Evolutionary conservation across 495 filamentous ascomycete species (phyloP).

Genomic region (Monascus purpureus): DNA sequence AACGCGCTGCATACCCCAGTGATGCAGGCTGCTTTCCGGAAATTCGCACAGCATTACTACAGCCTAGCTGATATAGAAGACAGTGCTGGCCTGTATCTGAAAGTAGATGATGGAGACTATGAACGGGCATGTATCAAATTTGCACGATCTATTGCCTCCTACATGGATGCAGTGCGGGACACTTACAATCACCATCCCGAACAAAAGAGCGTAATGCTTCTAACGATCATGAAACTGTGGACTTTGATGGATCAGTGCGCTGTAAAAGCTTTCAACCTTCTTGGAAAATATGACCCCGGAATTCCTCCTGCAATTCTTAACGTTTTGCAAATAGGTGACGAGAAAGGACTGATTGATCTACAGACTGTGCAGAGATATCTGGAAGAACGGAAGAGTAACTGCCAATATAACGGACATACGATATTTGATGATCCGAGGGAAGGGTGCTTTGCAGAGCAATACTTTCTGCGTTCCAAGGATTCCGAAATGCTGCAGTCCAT

Average conservation of each 20-base stretch:
- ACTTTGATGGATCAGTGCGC: constrained; percentile 39
- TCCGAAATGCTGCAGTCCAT: constrained; percentile 12
- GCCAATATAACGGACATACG: constrained; percentile 7
- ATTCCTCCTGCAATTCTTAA: constrained; percentile 37
- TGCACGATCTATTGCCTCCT: constrained; percentile 18
- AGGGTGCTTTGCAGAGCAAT: constrained; percentile 31
- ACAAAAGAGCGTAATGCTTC: constrained; percentile 38
- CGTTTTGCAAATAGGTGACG: constrained; percentile 28
- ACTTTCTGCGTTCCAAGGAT: constrained; percentile 18
- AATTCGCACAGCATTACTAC: too few species aligned
- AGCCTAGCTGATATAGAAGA: too few species aligned
- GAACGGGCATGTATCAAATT: constrained; percentile 16
- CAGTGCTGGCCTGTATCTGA: too few species aligned
- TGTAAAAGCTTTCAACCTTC: constrained; percentile 20
- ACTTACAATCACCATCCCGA: constrained; percentile 32
- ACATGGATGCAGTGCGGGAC: constrained; percentile 15
- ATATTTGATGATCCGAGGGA: constrained; percentile 28
- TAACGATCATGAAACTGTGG: constrained; percentile 49
- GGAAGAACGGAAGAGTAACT: constrained; percentile 10
- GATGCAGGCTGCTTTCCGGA: too few species aligned
- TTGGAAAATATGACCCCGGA: constrained; percentile 36
- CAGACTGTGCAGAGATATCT: constrained; percentile 35
- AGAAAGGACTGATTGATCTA: constrained; percentile 32
- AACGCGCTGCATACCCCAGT: too few species aligned
- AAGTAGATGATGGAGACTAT: too few species aligned